These are phyloP conservation scores for Wickerhamomyces bisporus DNA, from an alignment of 805 yeast species.

Conservation along the genomic window DNA sequence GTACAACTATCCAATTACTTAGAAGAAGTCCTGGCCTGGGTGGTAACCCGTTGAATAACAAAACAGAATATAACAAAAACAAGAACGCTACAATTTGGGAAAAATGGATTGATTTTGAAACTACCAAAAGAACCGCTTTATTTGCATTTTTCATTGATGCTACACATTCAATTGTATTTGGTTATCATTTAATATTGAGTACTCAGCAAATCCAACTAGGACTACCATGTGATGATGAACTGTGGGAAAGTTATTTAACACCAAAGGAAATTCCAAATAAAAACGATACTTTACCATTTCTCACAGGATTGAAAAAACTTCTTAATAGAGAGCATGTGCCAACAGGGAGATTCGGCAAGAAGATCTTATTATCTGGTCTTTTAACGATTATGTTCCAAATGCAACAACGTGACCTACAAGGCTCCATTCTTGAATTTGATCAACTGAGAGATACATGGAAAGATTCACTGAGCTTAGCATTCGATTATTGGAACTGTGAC, in stretches of 20 bases:
- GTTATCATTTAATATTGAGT: conserved; percentile 58
- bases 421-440: conserved; percentile 41
- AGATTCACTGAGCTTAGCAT: conserved; percentile 60
- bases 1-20: conserved; percentile 73
- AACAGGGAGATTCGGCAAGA: conserved; percentile 57
- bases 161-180: conserved; percentile 70
- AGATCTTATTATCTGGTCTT: conserved; percentile 61
- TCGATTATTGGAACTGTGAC: conserved; percentile 63
- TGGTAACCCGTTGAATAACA: conserved; percentile 48
- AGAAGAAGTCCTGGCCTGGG: conserved; percentile 74
- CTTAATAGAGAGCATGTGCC: conserved; percentile 44
- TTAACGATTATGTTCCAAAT: conserved; percentile 64
- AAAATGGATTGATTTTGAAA: conserved; percentile 77
- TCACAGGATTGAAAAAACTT: conserved; percentile 51
- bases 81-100: conserved; percentile 39
- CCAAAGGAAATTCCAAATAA: conserved; percentile 23
- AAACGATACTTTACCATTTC: conserved; percentile 37
- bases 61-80: conserved; percentile 24
- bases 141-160: conserved; percentile 81
- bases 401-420: conserved; percentile 66
- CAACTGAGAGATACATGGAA: conserved; percentile 53
- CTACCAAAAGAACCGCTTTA: conserved; percentile 70
- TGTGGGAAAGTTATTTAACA: conserved; percentile 44
- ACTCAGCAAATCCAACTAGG: conserved; percentile 58
- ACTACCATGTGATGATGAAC: conserved; percentile 57